These are phyloP conservation scores for Suillus bovinus DNA, from an alignment of 768 basidiomycete species.

Conservation along the genomic window DNA sequence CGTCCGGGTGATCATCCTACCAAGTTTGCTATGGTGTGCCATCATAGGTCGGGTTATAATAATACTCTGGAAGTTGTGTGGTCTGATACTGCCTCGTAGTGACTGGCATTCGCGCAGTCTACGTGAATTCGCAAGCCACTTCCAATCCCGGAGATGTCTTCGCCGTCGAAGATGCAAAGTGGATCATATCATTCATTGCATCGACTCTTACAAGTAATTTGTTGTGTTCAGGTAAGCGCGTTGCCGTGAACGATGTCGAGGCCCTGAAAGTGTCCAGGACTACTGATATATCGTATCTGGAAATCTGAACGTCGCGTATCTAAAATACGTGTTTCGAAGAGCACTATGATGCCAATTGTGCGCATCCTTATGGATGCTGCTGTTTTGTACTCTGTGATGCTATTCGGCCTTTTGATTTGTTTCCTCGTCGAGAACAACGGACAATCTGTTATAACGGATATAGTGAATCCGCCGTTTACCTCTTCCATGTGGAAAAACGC, in stretches of 20 bases:
- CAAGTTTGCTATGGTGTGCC: not conserved
- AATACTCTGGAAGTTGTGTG: not conserved
- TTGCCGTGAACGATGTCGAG: not conserved
- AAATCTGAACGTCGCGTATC: slow-evolving; percentile 3
- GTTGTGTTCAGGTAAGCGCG: slow-evolving; percentile 7
- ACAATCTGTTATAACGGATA: slow-evolving; percentile 9
- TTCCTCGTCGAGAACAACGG: not conserved
- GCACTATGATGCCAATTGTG: not conserved
- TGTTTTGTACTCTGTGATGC: slow-evolving; percentile 9
- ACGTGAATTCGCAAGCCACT: slow-evolving; percentile 2
- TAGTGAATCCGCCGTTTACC: not conserved
- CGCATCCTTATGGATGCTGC: slow-evolving; percentile 11
- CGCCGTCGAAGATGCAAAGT: not conserved
- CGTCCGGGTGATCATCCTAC: not conserved
- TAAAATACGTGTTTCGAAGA: not conserved
- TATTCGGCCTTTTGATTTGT: slow-evolving; percentile 9
- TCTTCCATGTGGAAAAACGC: not conserved
- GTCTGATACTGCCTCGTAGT: not conserved
- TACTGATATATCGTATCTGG: slow-evolving; percentile 10
- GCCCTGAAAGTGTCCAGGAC: not conserved
- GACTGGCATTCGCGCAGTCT: not conserved
- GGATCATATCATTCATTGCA: slow-evolving; percentile 4
- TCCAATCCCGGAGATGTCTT: slow-evolving; percentile 1
- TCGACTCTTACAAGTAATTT: slow-evolving; percentile 5
- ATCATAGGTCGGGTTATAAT: not conserved